Base-by-base conservation (phyloP, 192 early-diverging fungal species). In the Linnemannia elongata region DNA sequence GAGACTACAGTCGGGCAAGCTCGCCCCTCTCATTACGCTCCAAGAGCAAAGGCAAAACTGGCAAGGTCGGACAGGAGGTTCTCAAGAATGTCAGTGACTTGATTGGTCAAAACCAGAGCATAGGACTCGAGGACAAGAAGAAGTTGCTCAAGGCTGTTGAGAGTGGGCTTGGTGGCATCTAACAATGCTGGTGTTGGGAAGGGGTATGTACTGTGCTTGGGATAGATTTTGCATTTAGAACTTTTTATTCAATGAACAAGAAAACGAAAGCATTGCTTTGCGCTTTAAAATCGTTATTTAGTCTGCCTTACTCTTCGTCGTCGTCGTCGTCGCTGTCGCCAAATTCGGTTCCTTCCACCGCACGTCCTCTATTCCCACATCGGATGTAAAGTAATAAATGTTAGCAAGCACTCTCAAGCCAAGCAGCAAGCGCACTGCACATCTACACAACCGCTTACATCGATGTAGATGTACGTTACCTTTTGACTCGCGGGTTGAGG, bases 91-190 rank as follows among this genome's bases (percentile, higher is more conserved):
- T 81, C 10, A 81, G 79, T 42, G 76, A 52, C 52, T 35, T 78
- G 63, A 70, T 81, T 36, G 85, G 85, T 12, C 80, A 81, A 68
- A 87, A 87, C 68, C 85, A 71, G 72, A 81, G 85, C 80, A 81
- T 87, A 78, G 85, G 79, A 78, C 66, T 81, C 47, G 85, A 87
- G 72, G 85, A 87, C 39, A 87, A 87, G 80, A 87, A 87, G 72
- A 87, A 81, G 68, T 45, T 81, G 0, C 42, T 87, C 60, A 87
- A 78, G 54, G 85, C 79, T 8, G 55, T 87, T 1, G 85, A 87
- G 72, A 76, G 75, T 30, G 72, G 76, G 44, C 71, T 87, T 27
- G 72, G 52, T 6, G 68, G 18, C 33, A 35, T 71, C 72, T 74
- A 22, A 57, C 3, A 70, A 39, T 30, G n/a, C 22, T 24, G 41